Percentiles rank a stretch among this genome's conserved stretches.
These are phyloP conservation scores for Cymodocea nodosa DNA, from an alignment of 116 monocot species.

Conservation along the genomic window DNA sequence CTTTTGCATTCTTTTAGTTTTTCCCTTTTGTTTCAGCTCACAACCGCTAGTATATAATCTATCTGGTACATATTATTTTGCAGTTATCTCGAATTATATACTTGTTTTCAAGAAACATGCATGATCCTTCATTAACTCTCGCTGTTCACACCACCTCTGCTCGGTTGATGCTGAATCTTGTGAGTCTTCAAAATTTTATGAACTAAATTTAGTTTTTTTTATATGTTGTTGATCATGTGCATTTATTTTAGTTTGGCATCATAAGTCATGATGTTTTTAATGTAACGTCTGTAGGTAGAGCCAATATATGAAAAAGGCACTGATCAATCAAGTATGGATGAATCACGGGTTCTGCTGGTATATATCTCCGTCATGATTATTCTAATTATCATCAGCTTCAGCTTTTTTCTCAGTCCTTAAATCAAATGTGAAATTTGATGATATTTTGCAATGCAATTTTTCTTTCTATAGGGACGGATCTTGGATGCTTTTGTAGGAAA, in stretches of 20 bases:
- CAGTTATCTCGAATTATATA: constrained; percentile 94
- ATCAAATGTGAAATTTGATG: not conserved
- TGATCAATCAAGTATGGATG: constrained; percentile 90
- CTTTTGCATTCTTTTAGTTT: not conserved
- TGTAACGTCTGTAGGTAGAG: constrained; percentile 53
- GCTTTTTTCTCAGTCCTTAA: not conserved
- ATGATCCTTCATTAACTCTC: constrained; percentile 88
- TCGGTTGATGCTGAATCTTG: constrained; percentile 92
- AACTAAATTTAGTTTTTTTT: not conserved
- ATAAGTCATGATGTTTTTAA: not conserved
- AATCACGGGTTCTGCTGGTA: constrained; percentile 82
- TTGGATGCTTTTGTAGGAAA: constrained; percentile 99
- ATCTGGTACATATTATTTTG: constrained; percentile 7
- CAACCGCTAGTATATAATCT: not conserved
- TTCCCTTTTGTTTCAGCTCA: too few species aligned
- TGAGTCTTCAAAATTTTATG: constrained; percentile 8
- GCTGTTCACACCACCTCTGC: constrained; percentile 96
- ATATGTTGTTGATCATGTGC: not conserved
- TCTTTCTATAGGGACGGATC: constrained; percentile 54
- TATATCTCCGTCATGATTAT: not conserved
- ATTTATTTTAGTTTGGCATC: not conserved
- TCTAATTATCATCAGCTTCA: not conserved
- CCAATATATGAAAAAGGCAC: constrained; percentile 97
- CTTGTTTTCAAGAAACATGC: constrained; percentile 96
- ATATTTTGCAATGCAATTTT: constrained; percentile 1